Evolutionary conservation across 192 early-diverging fungal species (phyloP).

Genomic region (Spinellus fusiger): DNA sequence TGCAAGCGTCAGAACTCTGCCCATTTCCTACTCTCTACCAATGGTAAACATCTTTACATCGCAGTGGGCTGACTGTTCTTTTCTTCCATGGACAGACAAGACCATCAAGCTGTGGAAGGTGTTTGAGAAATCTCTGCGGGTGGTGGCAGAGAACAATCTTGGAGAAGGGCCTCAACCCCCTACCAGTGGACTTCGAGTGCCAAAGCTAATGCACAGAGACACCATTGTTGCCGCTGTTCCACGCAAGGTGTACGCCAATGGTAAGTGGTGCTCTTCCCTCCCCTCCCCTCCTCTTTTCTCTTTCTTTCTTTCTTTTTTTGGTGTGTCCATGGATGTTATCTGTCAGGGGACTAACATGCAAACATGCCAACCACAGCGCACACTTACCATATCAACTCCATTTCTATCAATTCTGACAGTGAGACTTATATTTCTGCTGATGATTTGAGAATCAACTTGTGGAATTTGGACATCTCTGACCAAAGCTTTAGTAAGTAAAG

Average conservation of each 20-base stretch:
- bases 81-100: conserved; percentile 57
- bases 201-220: conserved; percentile 76
- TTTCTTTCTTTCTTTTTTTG: no score
- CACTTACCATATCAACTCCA: conserved; percentile 93
- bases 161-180: conserved; percentile 48
- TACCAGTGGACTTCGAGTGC: conserved; percentile 59
- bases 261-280: conserved; percentile 10
- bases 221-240: conserved; percentile 86
- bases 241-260: conserved; percentile 81
- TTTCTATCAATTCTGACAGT: conserved; percentile 87
- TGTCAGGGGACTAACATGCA: no score
- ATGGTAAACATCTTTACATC: conserved; percentile 45
- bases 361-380: conserved; percentile 57
- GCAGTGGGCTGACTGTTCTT: background rate
- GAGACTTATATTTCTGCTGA: conserved; percentile 91
- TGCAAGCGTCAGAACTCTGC: conserved; percentile 83
- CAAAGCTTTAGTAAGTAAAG: conserved; percentile 70
- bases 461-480: conserved; percentile 86
- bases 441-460: conserved; percentile 88
- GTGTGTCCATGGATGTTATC: background rate
- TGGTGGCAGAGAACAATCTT: conserved; percentile 80
- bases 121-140: conserved; percentile 84
- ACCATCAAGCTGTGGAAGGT: conserved; percentile 96
- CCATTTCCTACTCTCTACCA: conserved; percentile 88
- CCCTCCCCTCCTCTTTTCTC: no score